Conservation (phyloP, 73 alveolate genomes). For the Paramecium bursaria region DNA sequence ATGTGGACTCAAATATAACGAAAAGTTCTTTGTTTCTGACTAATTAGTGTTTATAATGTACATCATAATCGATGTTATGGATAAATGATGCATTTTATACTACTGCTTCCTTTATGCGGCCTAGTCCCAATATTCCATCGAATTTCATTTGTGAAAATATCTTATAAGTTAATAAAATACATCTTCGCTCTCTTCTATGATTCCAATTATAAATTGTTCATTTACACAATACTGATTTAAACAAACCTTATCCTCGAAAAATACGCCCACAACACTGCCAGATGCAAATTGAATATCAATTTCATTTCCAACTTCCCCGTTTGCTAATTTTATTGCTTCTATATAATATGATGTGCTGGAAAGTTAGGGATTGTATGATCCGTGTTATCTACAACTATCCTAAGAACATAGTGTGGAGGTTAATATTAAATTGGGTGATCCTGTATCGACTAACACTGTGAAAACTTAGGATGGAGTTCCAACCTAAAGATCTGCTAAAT, state of each 20-base stretch:
- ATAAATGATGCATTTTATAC: constrained; percentile 34
- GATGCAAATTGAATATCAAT: constrained; percentile 53
- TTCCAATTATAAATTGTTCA: constrained; percentile 9
- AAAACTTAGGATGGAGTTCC: constrained; percentile 22
- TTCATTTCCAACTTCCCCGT: constrained; percentile 52
- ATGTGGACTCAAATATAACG: constrained; percentile 10
- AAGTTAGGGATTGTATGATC: constrained; percentile 38
- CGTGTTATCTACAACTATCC: constrained; percentile 37
- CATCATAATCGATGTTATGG: constrained; percentile 39
- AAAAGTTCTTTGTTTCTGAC: constrained; percentile 13
- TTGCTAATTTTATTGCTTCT: constrained; percentile 46
- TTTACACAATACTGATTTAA: constrained; percentile 19
- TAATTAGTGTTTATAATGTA: neutral
- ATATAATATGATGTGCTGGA: constrained; percentile 24
- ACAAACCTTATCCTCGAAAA: constrained; percentile 36
- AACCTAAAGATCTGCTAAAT: constrained; percentile 45
- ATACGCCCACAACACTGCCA: constrained; percentile 41
- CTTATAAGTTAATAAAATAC: neutral
- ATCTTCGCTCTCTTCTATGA: constrained; percentile 15
- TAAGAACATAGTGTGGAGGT: constrained; percentile 16
- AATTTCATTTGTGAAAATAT: constrained; percentile 42
- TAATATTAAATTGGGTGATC: constrained; percentile 21
- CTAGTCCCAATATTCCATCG: constrained; percentile 39
- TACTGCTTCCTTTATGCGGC: constrained; percentile 50
- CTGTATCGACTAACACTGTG: constrained; percentile 42